Evolutionary conservation across 2,329 filamentous ascomycete genomes (phyloP).

Genomic region (Colletotrichum lupini): DNA sequence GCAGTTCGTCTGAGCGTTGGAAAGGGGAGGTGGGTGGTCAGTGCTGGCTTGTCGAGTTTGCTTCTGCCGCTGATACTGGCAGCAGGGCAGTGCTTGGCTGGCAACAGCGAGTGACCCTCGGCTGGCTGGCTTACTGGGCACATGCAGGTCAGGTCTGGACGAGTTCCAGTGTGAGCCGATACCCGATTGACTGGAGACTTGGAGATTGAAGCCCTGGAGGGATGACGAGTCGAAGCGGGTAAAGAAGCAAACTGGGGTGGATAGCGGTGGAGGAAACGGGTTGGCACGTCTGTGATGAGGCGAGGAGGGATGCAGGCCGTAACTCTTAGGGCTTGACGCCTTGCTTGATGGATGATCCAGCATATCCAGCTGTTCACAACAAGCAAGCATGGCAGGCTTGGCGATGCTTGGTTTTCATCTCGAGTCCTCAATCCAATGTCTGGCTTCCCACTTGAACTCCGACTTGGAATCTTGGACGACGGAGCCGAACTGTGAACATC

Average conservation of each 20-base stretch:
- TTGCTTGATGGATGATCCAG: not conserved
- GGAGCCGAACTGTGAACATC: not conserved
- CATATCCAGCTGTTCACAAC: not conserved
- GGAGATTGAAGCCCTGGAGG: not conserved
- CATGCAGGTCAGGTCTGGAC: not conserved
- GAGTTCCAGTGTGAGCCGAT: constrained; percentile 11
- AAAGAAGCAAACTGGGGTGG: not conserved
- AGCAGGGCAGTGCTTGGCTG: constrained; percentile 15
- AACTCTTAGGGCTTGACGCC: not conserved
- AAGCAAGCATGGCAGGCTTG: constrained; percentile 18
- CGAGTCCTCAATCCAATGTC: not conserved
- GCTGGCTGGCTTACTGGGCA: not conserved
- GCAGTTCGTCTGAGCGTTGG: constrained; percentile 16
- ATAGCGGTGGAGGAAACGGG: not conserved
- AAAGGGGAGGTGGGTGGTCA: not conserved
- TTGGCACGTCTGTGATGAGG: constrained; percentile 1
- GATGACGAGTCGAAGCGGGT: constrained; percentile 24
- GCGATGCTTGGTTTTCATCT: constrained; percentile 6
- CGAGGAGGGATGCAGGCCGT: not conserved
- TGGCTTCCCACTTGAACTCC: not conserved
- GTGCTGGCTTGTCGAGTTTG: constrained; percentile 1
- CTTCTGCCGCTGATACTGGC: not conserved
- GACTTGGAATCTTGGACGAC: not conserved
- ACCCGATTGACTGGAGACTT: constrained; percentile 25
- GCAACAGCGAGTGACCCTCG: constrained; percentile 4